Evolutionary conservation across 1,284 basidiomycete genomes (phyloP).

Genomic region (Sparassis latifolia): DNA sequence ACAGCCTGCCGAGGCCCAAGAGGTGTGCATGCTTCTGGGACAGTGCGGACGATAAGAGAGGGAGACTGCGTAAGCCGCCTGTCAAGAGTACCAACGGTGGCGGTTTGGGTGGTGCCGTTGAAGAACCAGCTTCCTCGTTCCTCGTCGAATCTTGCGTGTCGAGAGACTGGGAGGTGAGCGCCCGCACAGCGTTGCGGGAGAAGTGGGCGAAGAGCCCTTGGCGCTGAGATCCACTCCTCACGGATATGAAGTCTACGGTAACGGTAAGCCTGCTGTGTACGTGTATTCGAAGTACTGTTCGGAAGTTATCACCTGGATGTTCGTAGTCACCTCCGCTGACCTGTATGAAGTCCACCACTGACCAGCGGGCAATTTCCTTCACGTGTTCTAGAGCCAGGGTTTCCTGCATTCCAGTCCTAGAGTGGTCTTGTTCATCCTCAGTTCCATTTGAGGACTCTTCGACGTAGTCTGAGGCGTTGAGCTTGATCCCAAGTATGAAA

Average conservation of each 20-base stretch:
- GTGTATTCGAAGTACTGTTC: no score
- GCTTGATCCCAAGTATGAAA: conserved; percentile 81
- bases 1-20: conserved; percentile 70
- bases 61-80: conserved; percentile 67
- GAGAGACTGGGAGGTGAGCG: conserved; percentile 27
- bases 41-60: conserved; percentile 52
- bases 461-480: conserved; percentile 85
- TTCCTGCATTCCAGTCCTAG: conserved; percentile 15
- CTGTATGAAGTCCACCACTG: conserved; percentile 75
- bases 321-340: conserved; percentile 88
- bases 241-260: conserved; percentile 22
- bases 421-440: conserved; percentile 12
- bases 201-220: conserved; percentile 62
- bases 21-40: conserved; percentile 55
- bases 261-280: no score
- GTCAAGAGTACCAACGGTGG: conserved; percentile 72
- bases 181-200: conserved; percentile 43
- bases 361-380: conserved; percentile 55
- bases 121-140: no score
- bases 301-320: conserved; percentile 48
- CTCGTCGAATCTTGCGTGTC: no score
- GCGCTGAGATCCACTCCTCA: conserved; percentile 28
- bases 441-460: conserved; percentile 31
- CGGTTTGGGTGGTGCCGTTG: conserved; percentile 1
- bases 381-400: conserved; percentile 63